Conservation (phyloP, 2,329 filamentous ascomycete species). For the Pseudogymnoascus sp. region DNA sequence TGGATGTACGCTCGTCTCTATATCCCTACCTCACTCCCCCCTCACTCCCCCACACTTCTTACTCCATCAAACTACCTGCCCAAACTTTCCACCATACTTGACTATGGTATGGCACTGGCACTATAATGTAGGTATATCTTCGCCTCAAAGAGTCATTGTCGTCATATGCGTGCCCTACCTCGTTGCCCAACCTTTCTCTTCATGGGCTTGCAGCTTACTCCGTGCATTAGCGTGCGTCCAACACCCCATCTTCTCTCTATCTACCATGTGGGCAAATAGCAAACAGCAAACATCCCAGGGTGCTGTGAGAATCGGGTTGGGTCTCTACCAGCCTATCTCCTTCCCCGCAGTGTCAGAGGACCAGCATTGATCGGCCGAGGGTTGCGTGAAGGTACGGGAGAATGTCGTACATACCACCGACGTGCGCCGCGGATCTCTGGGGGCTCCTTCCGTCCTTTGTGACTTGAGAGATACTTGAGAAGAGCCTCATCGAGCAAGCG, state of each 20-base stretch:
- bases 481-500: not conserved
- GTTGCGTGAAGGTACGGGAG: not conserved
- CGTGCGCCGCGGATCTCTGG: not conserved
- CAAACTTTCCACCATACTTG: not conserved
- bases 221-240: not conserved
- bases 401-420: not conserved
- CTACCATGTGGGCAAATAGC: not conserved
- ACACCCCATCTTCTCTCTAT: not conserved
- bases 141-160: not conserved
- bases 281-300: not conserved
- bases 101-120: not conserved
- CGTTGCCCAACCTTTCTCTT: not conserved
- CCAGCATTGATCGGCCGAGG: not conserved
- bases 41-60: not conserved
- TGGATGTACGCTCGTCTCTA: not conserved
- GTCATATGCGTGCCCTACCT: not conserved
- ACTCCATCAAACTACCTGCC: not conserved
- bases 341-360: not conserved
- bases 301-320: not conserved
- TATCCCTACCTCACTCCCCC: slow-evolving; percentile 1
- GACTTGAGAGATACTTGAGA: not conserved
- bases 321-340: not conserved
- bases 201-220: not conserved
- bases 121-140: not conserved
- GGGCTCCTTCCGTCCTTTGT: not conserved